A percentile compares a stretch with the other conserved stretches of the same genome.
Conservation (phyloP, 129 eudicot genomes). For the Chrysanthemum seticuspe region DNA sequence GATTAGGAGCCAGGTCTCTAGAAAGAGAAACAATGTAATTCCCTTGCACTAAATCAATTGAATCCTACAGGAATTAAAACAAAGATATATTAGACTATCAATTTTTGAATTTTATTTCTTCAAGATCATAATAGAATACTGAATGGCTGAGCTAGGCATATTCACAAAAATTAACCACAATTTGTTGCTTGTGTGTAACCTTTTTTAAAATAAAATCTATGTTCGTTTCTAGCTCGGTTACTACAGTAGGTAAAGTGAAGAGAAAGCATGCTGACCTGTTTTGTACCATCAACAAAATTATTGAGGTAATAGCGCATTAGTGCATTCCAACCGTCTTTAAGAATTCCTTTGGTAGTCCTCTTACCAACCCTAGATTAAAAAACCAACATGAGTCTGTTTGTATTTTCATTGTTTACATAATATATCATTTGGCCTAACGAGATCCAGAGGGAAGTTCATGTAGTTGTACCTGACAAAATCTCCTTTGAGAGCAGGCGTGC, state of each 20-base stretch:
- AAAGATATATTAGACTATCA: not conserved
- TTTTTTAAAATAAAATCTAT: too few species aligned
- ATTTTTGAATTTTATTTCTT: too few species aligned
- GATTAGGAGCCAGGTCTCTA: constrained; percentile 44
- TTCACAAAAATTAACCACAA: too few species aligned
- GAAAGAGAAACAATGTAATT: constrained; percentile 64
- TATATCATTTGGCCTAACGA: not conserved
- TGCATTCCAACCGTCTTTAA: constrained; percentile 65
- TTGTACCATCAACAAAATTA: constrained; percentile 79
- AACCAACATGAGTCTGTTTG: not conserved
- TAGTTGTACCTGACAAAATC: constrained; percentile 78
- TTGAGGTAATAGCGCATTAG: constrained; percentile 78
- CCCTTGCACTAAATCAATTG: constrained; percentile 79
- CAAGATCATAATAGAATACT: too few species aligned
- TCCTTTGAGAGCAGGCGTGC: constrained; percentile 90
- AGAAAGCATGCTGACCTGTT: constrained; percentile 53
- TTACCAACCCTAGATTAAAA: constrained; percentile 56
- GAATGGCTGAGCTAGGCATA: too few species aligned
- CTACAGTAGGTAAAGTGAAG: not conserved
- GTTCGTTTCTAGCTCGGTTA: too few species aligned
- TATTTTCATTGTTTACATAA: not conserved
- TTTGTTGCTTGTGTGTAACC: too few species aligned
- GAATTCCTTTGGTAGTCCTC: constrained; percentile 59
- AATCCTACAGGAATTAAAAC: constrained; percentile 50
- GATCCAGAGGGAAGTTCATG: not conserved